Percentiles rank a stretch among this genome's conserved stretches.
Evolutionary conservation across 345 rosid genomes (phyloP).

Genomic region (Litchi chinensis): DNA sequence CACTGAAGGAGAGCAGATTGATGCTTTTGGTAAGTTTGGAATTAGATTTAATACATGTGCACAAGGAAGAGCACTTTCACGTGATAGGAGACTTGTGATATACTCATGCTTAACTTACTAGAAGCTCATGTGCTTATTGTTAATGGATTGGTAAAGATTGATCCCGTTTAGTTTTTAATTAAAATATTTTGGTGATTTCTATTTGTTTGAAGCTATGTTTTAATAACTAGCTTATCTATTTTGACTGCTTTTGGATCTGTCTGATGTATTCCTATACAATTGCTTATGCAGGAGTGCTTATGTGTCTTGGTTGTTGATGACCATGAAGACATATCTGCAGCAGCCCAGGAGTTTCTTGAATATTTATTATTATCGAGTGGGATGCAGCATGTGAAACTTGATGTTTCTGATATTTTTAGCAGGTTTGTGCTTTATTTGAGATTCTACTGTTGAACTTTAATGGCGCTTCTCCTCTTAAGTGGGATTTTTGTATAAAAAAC

Average conservation of each 20-base stretch:
- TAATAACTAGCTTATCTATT: slow-evolving; percentile 1
- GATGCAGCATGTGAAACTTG: slow-evolving; percentile 47
- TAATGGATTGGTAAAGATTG: neutral
- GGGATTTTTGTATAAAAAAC: slow-evolving; percentile 10
- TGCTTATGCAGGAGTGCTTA: slow-evolving; percentile 76
- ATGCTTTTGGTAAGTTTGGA: slow-evolving; percentile 73
- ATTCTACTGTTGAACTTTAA: slow-evolving; percentile 9
- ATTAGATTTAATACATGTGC: neutral
- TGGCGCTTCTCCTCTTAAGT: slow-evolving; percentile 5
- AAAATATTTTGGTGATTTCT: neutral
- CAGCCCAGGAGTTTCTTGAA: slow-evolving; percentile 69
- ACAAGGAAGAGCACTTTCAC: neutral
- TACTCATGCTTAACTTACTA: neutral
- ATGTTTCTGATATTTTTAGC: slow-evolving; percentile 61
- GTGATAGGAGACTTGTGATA: neutral
- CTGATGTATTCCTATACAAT: slow-evolving; percentile 21
- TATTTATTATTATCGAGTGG: slow-evolving; percentile 44
- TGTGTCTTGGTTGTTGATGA: slow-evolving; percentile 83
- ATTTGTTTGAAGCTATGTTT: slow-evolving; percentile 11
- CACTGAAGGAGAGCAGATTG: slow-evolving; percentile 64
- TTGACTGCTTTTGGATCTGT: slow-evolving; percentile 4
- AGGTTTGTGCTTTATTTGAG: slow-evolving; percentile 51
- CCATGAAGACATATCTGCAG: slow-evolving; percentile 60
- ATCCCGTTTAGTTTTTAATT: neutral
- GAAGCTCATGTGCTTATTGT: neutral